phyloP scores from a whole-genome alignment of 2,329 filamentous ascomycete species.

The Pestalotiopsis sp. region DNA sequence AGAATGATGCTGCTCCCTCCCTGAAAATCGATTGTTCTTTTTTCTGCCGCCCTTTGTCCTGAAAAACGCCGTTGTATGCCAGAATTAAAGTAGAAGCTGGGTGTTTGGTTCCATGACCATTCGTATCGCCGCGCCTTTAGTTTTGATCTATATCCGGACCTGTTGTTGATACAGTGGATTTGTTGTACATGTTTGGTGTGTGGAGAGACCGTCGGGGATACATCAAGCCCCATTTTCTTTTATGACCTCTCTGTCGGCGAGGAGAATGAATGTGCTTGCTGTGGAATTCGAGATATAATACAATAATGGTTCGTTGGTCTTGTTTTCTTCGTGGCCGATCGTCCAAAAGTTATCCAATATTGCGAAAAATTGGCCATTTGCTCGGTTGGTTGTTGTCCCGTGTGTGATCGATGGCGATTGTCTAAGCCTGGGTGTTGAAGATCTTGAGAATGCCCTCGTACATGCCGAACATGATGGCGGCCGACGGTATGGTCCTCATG shows the following conservation, averaged over 20 bases:
- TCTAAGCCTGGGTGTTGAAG: slow-evolving; percentile 32
- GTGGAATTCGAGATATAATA: not conserved
- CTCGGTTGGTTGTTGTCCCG: not conserved
- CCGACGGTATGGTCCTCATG: slow-evolving; percentile 86
- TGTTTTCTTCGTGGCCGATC: not conserved
- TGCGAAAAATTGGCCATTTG: not conserved
- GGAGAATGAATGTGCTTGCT: not conserved
- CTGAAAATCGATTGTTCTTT: not conserved
- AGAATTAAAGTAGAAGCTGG: not conserved
- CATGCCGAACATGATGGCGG: slow-evolving; percentile 96
- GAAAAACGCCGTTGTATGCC: not conserved
- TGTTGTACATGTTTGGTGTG: not conserved
- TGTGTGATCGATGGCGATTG: not conserved
- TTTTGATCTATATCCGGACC: not conserved
- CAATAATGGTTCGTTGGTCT: not conserved
- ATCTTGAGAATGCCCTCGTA: slow-evolving; percentile 62
- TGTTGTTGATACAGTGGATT: not conserved
- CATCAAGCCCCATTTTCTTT: not conserved
- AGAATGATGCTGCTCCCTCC: not conserved
- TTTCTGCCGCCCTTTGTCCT: not conserved
- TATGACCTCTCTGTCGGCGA: not conserved
- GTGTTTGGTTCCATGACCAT: not conserved
- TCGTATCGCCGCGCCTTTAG: not conserved
- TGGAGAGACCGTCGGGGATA: not conserved
- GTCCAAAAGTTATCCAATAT: not conserved